phyloP scores from a whole-genome alignment of 108 stramenopile species.

The Nitzschia palea region DNA sequence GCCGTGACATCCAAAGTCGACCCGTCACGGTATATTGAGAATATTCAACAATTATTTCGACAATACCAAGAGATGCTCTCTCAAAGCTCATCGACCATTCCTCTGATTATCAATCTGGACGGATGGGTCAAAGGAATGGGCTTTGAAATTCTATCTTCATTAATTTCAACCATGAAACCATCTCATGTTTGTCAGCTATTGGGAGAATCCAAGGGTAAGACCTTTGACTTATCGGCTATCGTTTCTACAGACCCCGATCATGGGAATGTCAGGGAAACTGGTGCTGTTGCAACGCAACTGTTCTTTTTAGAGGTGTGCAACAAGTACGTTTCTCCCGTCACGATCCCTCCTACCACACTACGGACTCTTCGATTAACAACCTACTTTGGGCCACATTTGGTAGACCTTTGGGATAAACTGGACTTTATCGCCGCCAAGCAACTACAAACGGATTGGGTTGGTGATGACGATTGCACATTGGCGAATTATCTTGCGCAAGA shows the following conservation, averaged over 20 bases:
- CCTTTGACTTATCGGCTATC: conserved; percentile 54
- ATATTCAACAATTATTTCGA: conserved; percentile 43
- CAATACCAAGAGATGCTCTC: conserved; percentile 34
- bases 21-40: conserved; percentile 67
- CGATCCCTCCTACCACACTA: conserved; percentile 42
- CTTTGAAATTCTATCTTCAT: conserved; percentile 70
- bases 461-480: conserved; percentile 50
- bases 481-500: conserved; percentile 45
- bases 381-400: conserved; percentile 53
- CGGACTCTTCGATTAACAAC: conserved; percentile 65
- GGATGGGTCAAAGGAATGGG: conserved; percentile 94
- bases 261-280: not conserved
- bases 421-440: conserved; percentile 27
- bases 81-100: conserved; percentile 20
- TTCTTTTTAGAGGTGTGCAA: conserved; percentile 22
- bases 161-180: conserved; percentile 55
- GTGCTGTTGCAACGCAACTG: not conserved
- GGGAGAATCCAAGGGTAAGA: conserved; percentile 58
- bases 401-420: conserved; percentile 29
- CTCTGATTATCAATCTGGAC: conserved; percentile 89
- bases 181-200: conserved; percentile 84
- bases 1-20: conserved; percentile 75
- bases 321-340: conserved; percentile 19
- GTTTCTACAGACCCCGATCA: conserved; percentile 8
- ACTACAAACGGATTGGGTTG: conserved; percentile 33